Conservation (phyloP, 768 basidiomycete species). For the Suillus alpinus region DNA sequence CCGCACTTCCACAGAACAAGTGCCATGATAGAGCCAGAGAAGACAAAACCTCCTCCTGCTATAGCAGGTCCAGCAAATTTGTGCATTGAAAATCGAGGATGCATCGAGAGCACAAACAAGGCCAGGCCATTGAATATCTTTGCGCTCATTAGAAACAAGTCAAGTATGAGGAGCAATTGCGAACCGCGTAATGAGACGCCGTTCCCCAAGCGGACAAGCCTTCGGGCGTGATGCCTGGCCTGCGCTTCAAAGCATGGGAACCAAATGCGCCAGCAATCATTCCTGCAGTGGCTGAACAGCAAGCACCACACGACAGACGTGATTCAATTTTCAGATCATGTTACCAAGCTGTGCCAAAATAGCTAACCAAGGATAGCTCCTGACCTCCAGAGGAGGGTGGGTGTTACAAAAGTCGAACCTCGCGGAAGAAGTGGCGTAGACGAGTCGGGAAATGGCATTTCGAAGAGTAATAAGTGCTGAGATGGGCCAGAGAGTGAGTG, state of each 20-base stretch:
- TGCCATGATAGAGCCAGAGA: conserved; percentile 62
- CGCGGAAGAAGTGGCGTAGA: conserved; percentile 29
- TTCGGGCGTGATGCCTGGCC: conserved; percentile 46
- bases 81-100: conserved; percentile 57
- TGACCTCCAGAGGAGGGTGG: conserved; percentile 39
- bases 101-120: conserved; percentile 58
- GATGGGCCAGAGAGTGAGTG: too few species aligned
- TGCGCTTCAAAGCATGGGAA: conserved; percentile 55
- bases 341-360: not conserved
- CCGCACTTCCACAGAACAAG: conserved; percentile 48
- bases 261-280: conserved; percentile 68
- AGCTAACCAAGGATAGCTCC: conserved; percentile 41
- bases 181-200: conserved; percentile 62
- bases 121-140: conserved; percentile 72
- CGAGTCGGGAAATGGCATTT: conserved; percentile 19
- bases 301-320: not conserved
- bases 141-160: conserved; percentile 9
- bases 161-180: conserved; percentile 15
- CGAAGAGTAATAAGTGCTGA: not conserved
- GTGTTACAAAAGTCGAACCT: conserved; percentile 9
- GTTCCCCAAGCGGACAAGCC: conserved; percentile 59
- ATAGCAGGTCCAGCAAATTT: conserved; percentile 70
- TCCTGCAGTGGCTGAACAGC: conserved; percentile 41
- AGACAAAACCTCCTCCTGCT: conserved; percentile 50
- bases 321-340: not conserved